Percentiles rank a stretch among this genome's conserved stretches.
Evolutionary conservation across 2,329 filamentous ascomycete genomes (phyloP).

Genomic region (Erysiphe neolycopersici): DNA sequence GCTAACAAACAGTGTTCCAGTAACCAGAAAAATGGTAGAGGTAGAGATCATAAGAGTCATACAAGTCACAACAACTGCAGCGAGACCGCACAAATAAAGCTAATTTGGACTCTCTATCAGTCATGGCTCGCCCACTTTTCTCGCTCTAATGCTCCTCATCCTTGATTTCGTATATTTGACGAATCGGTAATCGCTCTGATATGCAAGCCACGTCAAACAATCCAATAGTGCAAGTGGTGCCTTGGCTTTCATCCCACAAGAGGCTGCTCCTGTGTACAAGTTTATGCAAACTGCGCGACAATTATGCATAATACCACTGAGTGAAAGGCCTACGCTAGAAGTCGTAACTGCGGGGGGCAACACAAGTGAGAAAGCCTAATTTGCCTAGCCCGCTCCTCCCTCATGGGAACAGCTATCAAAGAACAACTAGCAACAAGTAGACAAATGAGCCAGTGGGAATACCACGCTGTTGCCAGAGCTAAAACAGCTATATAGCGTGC

Average conservation of each 20-base stretch:
- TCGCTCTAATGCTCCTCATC: neutral
- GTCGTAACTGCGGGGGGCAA: neutral
- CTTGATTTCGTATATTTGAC: neutral
- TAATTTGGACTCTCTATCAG: neutral
- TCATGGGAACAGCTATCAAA: too few relatives aligned
- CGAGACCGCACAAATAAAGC: neutral
- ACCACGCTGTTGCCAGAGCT: neutral
- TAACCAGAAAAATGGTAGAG: neutral
- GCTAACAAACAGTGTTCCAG: neutral
- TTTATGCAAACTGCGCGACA: neutral
- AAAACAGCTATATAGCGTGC: neutral
- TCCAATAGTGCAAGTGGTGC: neutral
- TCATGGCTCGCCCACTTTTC: neutral
- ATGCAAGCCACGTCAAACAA: neutral
- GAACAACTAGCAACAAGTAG: neutral
- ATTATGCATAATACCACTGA: neutral
- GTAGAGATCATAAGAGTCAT: neutral
- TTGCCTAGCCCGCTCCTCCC: neutral
- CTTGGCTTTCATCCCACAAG: neutral
- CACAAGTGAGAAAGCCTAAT: neutral
- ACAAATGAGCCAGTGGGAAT: neutral
- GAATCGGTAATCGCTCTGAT: neutral
- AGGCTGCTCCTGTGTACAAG: neutral
- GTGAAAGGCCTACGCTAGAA: neutral
- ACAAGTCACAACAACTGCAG: neutral